Evolutionary conservation across 2,329 filamentous ascomycete genomes (phyloP).

Genomic region (Ceratocystiopsis minuta): DNA sequence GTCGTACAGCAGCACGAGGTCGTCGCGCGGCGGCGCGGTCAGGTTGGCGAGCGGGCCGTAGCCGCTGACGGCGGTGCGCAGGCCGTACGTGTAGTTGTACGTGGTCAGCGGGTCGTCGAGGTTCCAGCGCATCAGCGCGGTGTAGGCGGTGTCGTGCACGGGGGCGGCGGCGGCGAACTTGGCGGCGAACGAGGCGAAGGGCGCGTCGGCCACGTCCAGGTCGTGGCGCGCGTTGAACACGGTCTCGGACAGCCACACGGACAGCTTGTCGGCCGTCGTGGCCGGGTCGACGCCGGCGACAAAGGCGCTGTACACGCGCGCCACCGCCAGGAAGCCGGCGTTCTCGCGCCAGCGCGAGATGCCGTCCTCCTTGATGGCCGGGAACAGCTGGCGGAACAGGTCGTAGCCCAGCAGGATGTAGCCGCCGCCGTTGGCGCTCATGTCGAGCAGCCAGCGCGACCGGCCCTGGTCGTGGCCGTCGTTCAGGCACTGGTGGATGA

Average conservation of each 20-base stretch:
- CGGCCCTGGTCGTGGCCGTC: too few species aligned
- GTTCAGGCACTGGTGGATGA: slow-evolving; percentile 18
- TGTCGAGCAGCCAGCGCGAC: slow-evolving; percentile 36
- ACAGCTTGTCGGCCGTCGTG: slow-evolving; percentile 18
- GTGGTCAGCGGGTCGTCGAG: slow-evolving; percentile 24
- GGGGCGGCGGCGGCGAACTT: slow-evolving; percentile 23
- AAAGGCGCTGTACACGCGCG: slow-evolving; percentile 25
- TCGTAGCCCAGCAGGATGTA: slow-evolving; percentile 42
- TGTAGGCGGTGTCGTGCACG: slow-evolving; percentile 34
- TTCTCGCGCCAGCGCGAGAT: slow-evolving; percentile 20
- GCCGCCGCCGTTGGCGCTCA: slow-evolving; percentile 40
- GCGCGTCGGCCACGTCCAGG: slow-evolving; percentile 27
- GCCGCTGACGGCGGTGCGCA: slow-evolving; percentile 29
- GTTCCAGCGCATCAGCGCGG: slow-evolving; percentile 32
- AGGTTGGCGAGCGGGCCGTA: slow-evolving; percentile 29
- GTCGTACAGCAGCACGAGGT: slow-evolving; percentile 37
- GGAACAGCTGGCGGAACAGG: slow-evolving; percentile 39
- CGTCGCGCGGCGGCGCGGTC: slow-evolving; percentile 27
- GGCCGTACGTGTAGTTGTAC: slow-evolving; percentile 17
- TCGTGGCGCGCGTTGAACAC: slow-evolving; percentile 31
- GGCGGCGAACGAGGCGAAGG: slow-evolving; percentile 29
- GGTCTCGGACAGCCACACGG: slow-evolving; percentile 5
- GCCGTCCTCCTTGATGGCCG: slow-evolving; percentile 17
- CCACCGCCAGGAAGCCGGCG: slow-evolving; percentile 24
- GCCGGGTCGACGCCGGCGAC: slow-evolving; percentile 26